Evolutionary conservation across 805 yeast species (phyloP), one percentile per base, ranked within the genome.

Genomic region (Tetrapisispora pingtungensis): DNA sequence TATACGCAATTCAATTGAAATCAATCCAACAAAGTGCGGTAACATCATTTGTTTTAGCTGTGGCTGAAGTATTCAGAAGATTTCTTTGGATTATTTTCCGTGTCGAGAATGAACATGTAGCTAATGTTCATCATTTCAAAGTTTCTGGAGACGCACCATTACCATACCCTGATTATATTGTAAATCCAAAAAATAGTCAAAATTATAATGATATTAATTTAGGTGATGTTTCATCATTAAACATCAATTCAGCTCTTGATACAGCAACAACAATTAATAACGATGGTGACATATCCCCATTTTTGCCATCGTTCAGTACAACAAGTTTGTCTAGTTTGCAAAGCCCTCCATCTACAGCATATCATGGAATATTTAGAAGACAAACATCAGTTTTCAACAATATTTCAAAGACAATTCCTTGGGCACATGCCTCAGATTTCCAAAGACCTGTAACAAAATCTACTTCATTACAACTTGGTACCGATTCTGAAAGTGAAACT

Each of bases 51-150:
- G 71, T 77, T 41, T 77, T 93, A 40, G 96, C 95, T 0, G 51
- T 84, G 26, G 86, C 93, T 0, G 98, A 93, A 62, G 64, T 87
- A 3, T 30, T 84, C 2, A 74, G 98, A 59, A 72, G 98, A 58
- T 83, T 86, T 53, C 67, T 90, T 13, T 93, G 98, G 98, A 72
- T 87, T 7, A 75, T 84, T 40, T 82, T 93, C 69, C 80, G 98
- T 67, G 83, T 93, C 74, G 98, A 93, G 55, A 93, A 93, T 64
- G 97, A 93, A 63, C 98, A 93, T 62, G 81, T 89, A 39, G 80
- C 97, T 0, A 90, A 90, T 59, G 95, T 88, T 10, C 79, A 78
- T 44, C 66, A 87, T 36, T 84, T 81, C 63, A 74, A 95, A 50
- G 97, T 97, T 0, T 81, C 94, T 10, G 77, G 94, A 46, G 96